These are phyloP conservation scores for Clonostachys rhizophaga DNA, from an alignment of 2,329 filamentous ascomycete genomes.

Conservation along the genomic window DNA sequence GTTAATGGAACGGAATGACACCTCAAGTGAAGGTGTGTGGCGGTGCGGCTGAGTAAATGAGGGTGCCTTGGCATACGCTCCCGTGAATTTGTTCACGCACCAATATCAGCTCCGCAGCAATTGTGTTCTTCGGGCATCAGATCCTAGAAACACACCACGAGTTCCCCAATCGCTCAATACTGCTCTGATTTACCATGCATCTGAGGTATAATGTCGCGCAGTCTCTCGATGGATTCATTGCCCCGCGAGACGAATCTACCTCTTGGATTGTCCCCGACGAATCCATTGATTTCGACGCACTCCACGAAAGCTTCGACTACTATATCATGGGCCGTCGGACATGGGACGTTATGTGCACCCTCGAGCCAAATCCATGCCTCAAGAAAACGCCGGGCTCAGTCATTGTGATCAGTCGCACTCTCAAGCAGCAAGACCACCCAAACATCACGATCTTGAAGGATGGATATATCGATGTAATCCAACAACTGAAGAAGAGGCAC, in stretches of 20 bases:
- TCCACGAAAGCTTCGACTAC: conserved; percentile 20
- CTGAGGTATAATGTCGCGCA: conserved; percentile 25
- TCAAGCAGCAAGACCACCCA: conserved; percentile 10
- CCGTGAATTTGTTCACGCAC: no score
- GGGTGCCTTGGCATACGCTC: no score
- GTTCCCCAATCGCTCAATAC: no score
- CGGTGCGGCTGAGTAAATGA: no score
- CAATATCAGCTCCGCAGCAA: no score
- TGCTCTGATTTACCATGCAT: not conserved
- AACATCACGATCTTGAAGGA: conserved; percentile 14
- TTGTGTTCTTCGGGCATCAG: no score
- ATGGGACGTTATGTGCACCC: conserved; percentile 17
- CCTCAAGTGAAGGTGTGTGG: no score
- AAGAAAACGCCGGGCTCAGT: conserved; percentile 9
- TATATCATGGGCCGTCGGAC: conserved; percentile 30
- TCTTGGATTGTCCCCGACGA: conserved; percentile 22
- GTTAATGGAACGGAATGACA: no score
- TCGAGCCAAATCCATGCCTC: conserved; percentile 13
- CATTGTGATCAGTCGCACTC: conserved; percentile 17
- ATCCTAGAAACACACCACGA: no score
- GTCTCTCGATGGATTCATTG: conserved; percentile 27
- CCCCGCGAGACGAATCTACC: conserved; percentile 16
- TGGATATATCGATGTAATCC: conserved; percentile 10
- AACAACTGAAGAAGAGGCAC: conserved; percentile 8
- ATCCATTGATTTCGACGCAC: conserved; percentile 20